phyloP scores from a whole-genome alignment of 345 rosid species.

The Orychophragmus violaceus region DNA sequence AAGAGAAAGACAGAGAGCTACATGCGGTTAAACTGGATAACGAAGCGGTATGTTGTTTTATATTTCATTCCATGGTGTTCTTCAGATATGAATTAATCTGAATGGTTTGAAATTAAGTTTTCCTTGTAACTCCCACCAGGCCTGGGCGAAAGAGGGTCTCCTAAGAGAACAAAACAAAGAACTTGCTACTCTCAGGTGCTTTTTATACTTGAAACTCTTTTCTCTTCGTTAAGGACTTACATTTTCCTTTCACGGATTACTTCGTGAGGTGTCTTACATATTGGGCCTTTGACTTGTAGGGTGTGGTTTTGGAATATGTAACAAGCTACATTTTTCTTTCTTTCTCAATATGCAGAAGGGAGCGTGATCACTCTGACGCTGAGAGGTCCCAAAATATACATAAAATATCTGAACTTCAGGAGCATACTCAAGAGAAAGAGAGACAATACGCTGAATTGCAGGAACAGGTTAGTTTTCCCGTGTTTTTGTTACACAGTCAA shows the following conservation, averaged over 20 bases:
- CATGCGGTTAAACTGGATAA: constrained; percentile 80
- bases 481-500: neutral
- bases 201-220: constrained; percentile 27
- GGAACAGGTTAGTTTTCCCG: constrained; percentile 62
- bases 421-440: constrained; percentile 85
- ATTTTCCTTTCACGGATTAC: neutral
- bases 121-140: constrained; percentile 36
- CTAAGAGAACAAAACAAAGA: constrained; percentile 88
- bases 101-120: constrained; percentile 23
- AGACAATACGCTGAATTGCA: constrained; percentile 77
- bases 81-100: neutral
- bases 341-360: constrained; percentile 56
- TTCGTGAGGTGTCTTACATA: neutral
- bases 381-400: constrained; percentile 80
- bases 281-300: neutral
- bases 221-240: neutral
- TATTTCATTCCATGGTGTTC: neutral
- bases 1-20: constrained; percentile 80
- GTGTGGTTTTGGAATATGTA: neutral
- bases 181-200: constrained; percentile 69
- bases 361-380: constrained; percentile 96
- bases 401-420: constrained; percentile 81
- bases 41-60: constrained; percentile 59
- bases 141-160: constrained; percentile 97
- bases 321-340: neutral